Evolutionary conservation across 768 basidiomycete species (phyloP).

Genomic region (Amylocystis lapponica): DNA sequence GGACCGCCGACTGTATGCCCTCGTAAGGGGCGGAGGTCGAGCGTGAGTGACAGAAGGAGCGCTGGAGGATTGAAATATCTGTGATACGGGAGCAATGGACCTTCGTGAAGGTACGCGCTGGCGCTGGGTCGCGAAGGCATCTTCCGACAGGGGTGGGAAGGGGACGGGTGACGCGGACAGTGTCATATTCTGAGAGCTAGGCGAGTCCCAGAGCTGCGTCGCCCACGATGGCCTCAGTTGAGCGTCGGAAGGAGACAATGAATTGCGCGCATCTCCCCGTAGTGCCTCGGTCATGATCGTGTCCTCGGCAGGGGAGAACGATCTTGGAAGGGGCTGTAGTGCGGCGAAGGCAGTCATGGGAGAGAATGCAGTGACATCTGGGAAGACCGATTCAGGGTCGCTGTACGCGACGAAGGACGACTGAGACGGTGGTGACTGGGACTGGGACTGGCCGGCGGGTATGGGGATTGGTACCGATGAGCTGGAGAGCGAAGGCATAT

Average conservation of each 20-base stretch:
- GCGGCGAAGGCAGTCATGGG: slow-evolving; percentile 52
- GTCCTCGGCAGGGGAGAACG: slow-evolving; percentile 47
- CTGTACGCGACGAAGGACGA: slow-evolving; percentile 46
- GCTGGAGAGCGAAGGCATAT: slow-evolving; percentile 30
- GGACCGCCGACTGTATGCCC: slow-evolving; percentile 61
- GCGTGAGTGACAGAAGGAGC: slow-evolving; percentile 55
- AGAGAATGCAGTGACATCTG: slow-evolving; percentile 49
- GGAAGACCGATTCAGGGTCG: slow-evolving; percentile 37
- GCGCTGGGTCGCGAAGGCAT: slow-evolving; percentile 35
- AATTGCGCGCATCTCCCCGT: slow-evolving; percentile 6
- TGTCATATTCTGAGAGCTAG: slow-evolving; percentile 23
- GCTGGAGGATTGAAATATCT: slow-evolving; percentile 65
- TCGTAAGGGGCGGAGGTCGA: slow-evolving; percentile 42
- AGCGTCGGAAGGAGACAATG: slow-evolving; percentile 6
- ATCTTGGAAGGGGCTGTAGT: slow-evolving; percentile 53
- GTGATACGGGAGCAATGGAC: slow-evolving; percentile 37
- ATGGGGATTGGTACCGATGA: slow-evolving; percentile 62
- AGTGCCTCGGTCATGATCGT: slow-evolving; percentile 17
- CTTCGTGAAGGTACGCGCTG: slow-evolving; percentile 35
- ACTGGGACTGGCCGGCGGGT: slow-evolving; percentile 25
- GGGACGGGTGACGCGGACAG: slow-evolving; percentile 32
- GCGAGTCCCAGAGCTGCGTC: slow-evolving; percentile 59
- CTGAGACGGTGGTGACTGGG: slow-evolving; percentile 22
- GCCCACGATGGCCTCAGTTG: slow-evolving; percentile 50
- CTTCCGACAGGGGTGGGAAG: slow-evolving; percentile 26